Conservation (phyloP, 305 asterid genomes). For the Solanum hybrid region DNA sequence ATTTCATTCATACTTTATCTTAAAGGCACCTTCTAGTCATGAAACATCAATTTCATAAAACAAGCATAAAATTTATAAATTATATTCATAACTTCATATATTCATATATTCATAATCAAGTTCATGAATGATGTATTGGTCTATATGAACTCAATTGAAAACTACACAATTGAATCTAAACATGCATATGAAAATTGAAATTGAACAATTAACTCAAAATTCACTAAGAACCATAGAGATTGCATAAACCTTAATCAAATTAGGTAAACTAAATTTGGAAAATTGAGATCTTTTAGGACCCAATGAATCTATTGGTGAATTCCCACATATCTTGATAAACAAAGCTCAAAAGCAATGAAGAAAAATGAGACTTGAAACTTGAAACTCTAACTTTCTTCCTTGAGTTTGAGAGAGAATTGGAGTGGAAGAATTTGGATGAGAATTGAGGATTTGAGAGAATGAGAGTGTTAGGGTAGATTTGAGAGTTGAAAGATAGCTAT, state of each 20-base stretch:
- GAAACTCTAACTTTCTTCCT: neutral
- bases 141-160: neutral
- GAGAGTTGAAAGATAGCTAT: neutral
- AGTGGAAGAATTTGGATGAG: neutral
- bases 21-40: neutral
- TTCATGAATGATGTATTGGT: neutral
- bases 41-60: neutral
- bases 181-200: neutral
- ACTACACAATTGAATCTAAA: neutral
- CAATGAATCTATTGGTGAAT: neutral
- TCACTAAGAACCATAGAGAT: neutral
- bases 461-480: neutral
- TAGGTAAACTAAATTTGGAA: neutral
- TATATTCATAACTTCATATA: neutral
- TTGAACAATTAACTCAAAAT: neutral
- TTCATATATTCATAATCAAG: neutral
- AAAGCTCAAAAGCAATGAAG: rapidly evolving
- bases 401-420: neutral
- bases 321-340: neutral
- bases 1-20: neutral
- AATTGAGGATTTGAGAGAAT: neutral
- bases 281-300: neutral
- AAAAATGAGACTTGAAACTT: neutral
- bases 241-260: neutral
- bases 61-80: neutral